phyloP scores from a whole-genome alignment of 441 rosid genomes.

The Euphorbia celastroides region DNA sequence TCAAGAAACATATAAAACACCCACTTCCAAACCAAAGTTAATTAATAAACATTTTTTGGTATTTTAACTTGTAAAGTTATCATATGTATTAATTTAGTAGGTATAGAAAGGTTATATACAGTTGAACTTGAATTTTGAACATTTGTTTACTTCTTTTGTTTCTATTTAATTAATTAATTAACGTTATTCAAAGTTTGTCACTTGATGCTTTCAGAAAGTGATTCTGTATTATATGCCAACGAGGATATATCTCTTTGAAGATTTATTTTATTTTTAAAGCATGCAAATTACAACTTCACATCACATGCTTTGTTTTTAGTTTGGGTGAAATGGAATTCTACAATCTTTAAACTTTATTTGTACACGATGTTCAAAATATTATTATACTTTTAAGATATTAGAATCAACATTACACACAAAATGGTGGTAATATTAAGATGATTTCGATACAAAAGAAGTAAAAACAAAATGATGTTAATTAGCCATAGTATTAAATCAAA shows the following conservation, averaged over 20 bases:
- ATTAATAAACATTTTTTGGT: too few species aligned
- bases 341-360: too few species aligned
- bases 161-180: background rate
- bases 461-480: slow-evolving; percentile 1
- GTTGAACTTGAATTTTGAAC: too few species aligned
- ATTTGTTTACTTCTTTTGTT: background rate
- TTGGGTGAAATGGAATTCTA: background rate
- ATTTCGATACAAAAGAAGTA: background rate
- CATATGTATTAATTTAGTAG: too few species aligned
- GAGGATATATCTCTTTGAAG: background rate
- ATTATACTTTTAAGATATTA: too few species aligned
- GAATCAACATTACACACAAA: too few species aligned
- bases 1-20: slow-evolving; percentile 24
- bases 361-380: too few species aligned
- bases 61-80: too few species aligned
- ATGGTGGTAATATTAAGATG: slow-evolving; percentile 5
- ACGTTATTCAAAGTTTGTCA: background rate
- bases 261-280: background rate
- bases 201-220: background rate
- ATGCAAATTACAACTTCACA: background rate
- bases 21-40: slow-evolving; percentile 8
- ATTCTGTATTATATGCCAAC: slow-evolving; percentile 3
- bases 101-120: too few species aligned
- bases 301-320: background rate
- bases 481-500: background rate